Base-by-base conservation (phyloP, 371 early-diverging fungal genomes). In the Neoconidiobolus thromboides region DNA sequence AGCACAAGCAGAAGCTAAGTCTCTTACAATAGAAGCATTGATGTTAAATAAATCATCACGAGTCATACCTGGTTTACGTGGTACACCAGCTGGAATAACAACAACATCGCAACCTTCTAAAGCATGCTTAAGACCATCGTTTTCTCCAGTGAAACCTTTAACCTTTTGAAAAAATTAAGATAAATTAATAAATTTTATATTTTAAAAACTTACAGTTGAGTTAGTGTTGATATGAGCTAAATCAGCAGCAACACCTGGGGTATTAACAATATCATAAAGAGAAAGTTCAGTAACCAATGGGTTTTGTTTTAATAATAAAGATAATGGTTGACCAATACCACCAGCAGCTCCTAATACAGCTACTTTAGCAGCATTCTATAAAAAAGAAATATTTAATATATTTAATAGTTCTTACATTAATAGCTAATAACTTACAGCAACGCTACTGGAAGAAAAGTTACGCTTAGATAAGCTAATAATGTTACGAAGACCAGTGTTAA, bases 1-100 rank as follows among this genome's bases (percentile, higher is more conserved):
- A 67, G 76, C 75, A 64, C 72, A 67, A 62, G 75, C 74, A 48
- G 61, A 71, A 62, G 91, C 89, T 26, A 66, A 61, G 40, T 66
- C 66, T 26, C 58, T 54, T 10, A 66, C 66, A 37, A 66, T 66
- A 14, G 61, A 60, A 43, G 66, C 66, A 44, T 66, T 66, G 40
- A 61, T 63, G 55, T 66, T 93, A 86, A 96, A 96, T 64, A 96
- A 77, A 70, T 96, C 96, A 73, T 95, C 96, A 72, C 99, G 89
- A 68, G 96, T 96, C 99, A 98, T 98, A 63, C 96, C 96, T 64
- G 97, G 99, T 86, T 98, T 98, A 67, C 99, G 84, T 64, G 99
- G 97, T 55, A 96, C 93, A 74, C 99, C 99, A 65, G 99, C 99
- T 59, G 99, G 97, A 75, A 96, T 93, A 66, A 95, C 87, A 62